Evolutionary conservation across 2,329 filamentous ascomycete genomes (phyloP).

Genomic region (Stachybotrys chlorohalonatus): DNA sequence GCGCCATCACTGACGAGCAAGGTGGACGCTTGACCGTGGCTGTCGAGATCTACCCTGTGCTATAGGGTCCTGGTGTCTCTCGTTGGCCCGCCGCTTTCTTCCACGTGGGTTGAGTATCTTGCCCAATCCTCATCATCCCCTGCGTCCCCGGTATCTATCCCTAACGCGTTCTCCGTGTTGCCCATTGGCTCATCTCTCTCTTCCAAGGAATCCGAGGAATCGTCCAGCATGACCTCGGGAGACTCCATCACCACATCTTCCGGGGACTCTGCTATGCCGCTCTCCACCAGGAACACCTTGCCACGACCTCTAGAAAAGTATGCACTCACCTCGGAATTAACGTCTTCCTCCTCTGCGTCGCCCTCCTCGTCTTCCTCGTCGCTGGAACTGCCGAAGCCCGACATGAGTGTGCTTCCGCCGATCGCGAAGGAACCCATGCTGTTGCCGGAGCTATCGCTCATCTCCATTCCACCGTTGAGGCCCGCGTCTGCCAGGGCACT

Average conservation of each 20-base stretch:
- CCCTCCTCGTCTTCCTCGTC: constrained; percentile 95
- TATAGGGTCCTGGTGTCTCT: constrained; percentile 9
- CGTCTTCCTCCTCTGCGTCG: constrained; percentile 73
- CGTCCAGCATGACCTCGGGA: constrained; percentile 15
- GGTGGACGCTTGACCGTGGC: constrained; percentile 6
- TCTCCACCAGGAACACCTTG: constrained; percentile 14
- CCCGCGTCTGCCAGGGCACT: constrained; percentile 73
- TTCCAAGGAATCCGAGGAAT: constrained; percentile 11
- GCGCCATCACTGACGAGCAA: constrained; percentile 1
- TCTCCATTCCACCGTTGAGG: constrained; percentile 66
- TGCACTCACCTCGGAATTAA: constrained; percentile 55
- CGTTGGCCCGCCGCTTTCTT: no score
- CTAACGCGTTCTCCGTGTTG: background rate
- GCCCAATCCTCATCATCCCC: background rate
- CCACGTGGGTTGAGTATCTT: no score
- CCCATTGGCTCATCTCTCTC: constrained; percentile 4
- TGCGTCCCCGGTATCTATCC: background rate
- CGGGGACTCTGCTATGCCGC: constrained; percentile 14
- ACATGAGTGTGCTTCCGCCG: constrained; percentile 66
- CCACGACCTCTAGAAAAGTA: constrained; percentile 23
- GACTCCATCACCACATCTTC: constrained; percentile 22
- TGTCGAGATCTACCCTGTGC: constrained; percentile 8
- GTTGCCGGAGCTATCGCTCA: constrained; percentile 53
- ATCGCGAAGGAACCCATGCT: constrained; percentile 66
- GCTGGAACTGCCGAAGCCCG: constrained; percentile 88